phyloP scores from a whole-genome alignment of 23 red algal species.

The Agarophyton chilense region DNA sequence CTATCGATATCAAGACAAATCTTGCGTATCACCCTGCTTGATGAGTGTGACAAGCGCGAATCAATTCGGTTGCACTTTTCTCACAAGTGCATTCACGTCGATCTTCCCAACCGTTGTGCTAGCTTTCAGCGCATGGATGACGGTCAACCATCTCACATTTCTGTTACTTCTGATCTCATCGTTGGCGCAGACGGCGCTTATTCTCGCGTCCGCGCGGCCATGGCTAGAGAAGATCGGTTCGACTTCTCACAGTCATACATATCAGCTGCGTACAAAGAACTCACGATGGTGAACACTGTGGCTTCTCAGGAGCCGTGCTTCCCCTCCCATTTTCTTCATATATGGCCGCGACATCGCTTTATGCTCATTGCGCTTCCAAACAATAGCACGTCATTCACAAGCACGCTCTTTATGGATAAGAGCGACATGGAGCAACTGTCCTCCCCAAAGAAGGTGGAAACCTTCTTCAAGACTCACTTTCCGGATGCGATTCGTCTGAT shows the following conservation, averaged over 20 bases:
- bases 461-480: constrained; percentile 86
- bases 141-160: neutral
- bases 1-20: constrained; percentile 70
- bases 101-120: constrained; percentile 32
- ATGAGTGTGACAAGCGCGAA: constrained; percentile 47
- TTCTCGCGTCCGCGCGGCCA: constrained; percentile 85
- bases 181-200: constrained; percentile 94
- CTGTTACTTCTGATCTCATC: constrained; percentile 52
- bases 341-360: constrained; percentile 94
- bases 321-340: constrained; percentile 78
- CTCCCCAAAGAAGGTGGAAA: constrained; percentile 8
- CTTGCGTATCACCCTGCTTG: constrained; percentile 75
- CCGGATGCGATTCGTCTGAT: constrained; percentile 81
- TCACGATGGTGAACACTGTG: constrained; percentile 53
- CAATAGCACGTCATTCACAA: constrained; percentile 85
- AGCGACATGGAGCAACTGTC: constrained; percentile 36
- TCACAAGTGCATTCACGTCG: constrained; percentile 50
- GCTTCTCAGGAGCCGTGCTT: neutral
- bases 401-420: constrained; percentile 92
- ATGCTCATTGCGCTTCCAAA: constrained; percentile 99
- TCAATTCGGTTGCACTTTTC: constrained; percentile 43
- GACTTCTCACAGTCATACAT: constrained; percentile 87
- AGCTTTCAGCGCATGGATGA: constrained; percentile 1
- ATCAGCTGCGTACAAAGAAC: constrained; percentile 93
- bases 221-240: constrained; percentile 73